Evolutionary conservation across 306 rosid genomes (phyloP).

Genomic region (Vigna angularis): DNA sequence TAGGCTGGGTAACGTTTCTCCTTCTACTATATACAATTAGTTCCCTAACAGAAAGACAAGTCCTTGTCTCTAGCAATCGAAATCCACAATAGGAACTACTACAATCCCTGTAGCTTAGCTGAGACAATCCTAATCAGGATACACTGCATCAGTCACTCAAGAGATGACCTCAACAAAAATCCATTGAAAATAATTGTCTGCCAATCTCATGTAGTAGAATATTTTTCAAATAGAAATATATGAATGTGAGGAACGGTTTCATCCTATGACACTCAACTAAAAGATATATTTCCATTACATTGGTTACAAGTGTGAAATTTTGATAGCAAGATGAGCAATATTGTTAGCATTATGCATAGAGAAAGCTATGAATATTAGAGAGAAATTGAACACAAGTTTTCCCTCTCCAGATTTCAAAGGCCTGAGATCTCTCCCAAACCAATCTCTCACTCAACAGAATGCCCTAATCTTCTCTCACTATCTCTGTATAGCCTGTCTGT

Average conservation of each 20-base stretch:
- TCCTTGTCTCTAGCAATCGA: neutral
- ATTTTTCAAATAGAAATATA: neutral
- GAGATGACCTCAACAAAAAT: neutral
- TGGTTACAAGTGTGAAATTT: conserved; percentile 23
- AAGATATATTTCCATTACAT: neutral
- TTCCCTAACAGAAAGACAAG: too few species aligned
- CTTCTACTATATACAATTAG: too few species aligned
- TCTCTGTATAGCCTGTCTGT: neutral
- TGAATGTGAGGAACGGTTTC: conserved; percentile 12
- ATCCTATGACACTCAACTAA: neutral
- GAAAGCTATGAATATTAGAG: neutral
- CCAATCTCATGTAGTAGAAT: neutral
- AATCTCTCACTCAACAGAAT: neutral
- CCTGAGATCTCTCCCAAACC: neutral
- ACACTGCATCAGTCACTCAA: neutral
- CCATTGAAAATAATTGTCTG: neutral
- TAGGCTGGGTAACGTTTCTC: too few species aligned
- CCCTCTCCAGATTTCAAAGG: neutral
- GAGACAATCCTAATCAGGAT: neutral
- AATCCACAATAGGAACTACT: neutral
- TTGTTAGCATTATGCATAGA: neutral
- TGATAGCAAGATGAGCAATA: neutral
- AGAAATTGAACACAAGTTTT: neutral
- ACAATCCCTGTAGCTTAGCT: neutral
- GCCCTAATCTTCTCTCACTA: neutral